Conservation (phyloP, 163 green algal species). For the Chloroidium sp. region DNA sequence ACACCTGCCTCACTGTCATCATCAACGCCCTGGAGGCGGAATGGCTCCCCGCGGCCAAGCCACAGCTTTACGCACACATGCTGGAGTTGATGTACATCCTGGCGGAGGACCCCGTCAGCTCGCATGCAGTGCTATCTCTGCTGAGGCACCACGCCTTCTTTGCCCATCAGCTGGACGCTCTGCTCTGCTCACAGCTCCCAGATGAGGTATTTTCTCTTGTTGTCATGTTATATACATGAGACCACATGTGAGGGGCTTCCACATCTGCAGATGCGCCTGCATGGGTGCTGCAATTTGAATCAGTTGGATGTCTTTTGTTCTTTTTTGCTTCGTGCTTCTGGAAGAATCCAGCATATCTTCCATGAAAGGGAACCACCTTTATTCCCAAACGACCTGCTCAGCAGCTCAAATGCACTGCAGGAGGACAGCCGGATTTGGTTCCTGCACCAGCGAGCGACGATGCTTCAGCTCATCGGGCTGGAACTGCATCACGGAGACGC, state of each 20-base stretch:
- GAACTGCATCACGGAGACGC: constrained; percentile 27
- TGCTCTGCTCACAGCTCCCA: constrained; percentile 24
- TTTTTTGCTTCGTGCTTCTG: too few species aligned
- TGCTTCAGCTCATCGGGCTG: constrained; percentile 41
- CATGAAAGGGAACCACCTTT: too few species aligned
- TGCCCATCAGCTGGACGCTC: constrained; percentile 20
- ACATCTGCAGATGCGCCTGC: too few species aligned
- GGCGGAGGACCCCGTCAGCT: constrained; percentile 11
- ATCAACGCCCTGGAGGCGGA: constrained; percentile 13
- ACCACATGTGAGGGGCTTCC: neutral
- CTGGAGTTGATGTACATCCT: constrained; percentile 35
- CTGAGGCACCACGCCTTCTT: constrained; percentile 20
- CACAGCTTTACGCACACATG: constrained; percentile 36
- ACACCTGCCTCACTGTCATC: constrained; percentile 42
- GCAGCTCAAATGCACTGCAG: neutral
- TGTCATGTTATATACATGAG: neutral
- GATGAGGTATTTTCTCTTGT: constrained; percentile 11
- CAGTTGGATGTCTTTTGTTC: too few species aligned
- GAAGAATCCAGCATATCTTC: too few species aligned
- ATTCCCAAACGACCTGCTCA: neutral
- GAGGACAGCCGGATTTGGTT: constrained; percentile 17
- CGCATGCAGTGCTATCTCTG: constrained; percentile 32
- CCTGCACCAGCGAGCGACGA: constrained; percentile 46
- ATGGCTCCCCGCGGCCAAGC: constrained; percentile 19
- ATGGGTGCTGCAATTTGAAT: too few species aligned